Conservation (phyloP, 768 basidiomycete genomes). For the Naganishia friedmannii region DNA sequence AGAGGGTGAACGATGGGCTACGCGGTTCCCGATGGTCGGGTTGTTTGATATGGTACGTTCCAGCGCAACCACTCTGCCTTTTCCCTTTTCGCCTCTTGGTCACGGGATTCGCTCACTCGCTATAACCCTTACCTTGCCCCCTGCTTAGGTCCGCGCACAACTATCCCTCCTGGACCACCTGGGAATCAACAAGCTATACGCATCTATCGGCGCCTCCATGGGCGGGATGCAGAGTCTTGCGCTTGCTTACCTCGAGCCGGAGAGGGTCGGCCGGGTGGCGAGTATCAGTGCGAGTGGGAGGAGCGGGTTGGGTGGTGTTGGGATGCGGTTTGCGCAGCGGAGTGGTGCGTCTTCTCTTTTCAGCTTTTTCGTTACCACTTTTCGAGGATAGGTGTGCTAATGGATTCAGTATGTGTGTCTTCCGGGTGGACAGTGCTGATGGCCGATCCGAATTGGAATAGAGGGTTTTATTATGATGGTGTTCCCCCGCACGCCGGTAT, state of each 20-base stretch:
- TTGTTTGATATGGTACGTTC: conserved; percentile 79
- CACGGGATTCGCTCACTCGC: background rate
- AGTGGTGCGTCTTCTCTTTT: conserved; percentile 66
- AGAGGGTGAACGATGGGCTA: conserved; percentile 68
- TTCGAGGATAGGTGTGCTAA: background rate
- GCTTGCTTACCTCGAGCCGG: conserved; percentile 85
- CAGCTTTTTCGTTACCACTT: background rate
- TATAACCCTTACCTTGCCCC: too few relatives aligned
- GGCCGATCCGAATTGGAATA: conserved; percentile 99
- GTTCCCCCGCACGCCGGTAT: conserved; percentile 97
- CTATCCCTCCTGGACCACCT: conserved; percentile 80
- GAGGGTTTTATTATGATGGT: conserved; percentile 93
- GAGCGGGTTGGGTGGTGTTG: conserved; percentile 85
- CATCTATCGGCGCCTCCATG: conserved; percentile 93
- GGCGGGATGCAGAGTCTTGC: conserved; percentile 97
- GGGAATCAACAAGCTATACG: conserved; percentile 78
- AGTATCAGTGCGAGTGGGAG: conserved; percentile 93
- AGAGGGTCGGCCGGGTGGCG: conserved; percentile 81
- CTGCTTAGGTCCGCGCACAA: conserved; percentile 68
- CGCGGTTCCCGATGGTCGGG: conserved; percentile 82
- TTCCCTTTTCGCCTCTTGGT: background rate
- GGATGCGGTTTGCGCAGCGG: conserved; percentile 92
- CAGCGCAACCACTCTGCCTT: background rate
- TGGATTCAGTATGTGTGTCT: conserved; percentile 7
- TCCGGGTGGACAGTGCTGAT: conserved; percentile 71